Evolutionary conservation across 805 yeast species (phyloP).

Genomic region (Yarrowia keelungensis): DNA sequence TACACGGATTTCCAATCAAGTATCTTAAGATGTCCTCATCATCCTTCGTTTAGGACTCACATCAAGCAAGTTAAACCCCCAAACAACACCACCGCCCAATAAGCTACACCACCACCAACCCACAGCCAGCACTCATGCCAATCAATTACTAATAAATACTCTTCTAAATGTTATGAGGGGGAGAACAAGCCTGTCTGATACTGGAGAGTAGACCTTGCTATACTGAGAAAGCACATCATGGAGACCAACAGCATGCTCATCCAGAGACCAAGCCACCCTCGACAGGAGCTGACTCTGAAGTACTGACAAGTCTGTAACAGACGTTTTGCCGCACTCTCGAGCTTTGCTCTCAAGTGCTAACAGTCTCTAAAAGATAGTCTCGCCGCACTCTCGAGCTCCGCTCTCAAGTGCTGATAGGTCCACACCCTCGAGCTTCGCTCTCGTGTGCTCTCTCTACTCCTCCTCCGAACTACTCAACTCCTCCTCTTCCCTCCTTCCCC

Average conservation of each 20-base stretch:
- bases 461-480: slow-evolving; percentile 27
- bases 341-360: background rate
- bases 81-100: no score
- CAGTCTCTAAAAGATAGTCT: background rate
- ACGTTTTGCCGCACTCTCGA: background rate
- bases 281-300: no score
- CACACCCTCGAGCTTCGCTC: slow-evolving; percentile 1
- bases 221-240: no score
- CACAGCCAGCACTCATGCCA: background rate
- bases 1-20: no score
- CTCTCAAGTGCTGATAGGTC: background rate
- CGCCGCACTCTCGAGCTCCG: background rate
- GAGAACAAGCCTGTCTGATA: no score
- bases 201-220: no score
- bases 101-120: background rate
- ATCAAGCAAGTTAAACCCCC: no score
- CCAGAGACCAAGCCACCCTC: no score
- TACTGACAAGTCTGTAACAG: no score
- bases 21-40: no score
- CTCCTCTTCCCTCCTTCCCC: slow-evolving; percentile 24
- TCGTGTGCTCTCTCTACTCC: slow-evolving; percentile 2
- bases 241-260: no score
- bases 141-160: slow-evolving; percentile 8
- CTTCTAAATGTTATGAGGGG: background rate
- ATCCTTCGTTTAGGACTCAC: no score